Base-by-base conservation (phyloP, 2,329 filamentous ascomycete genomes). In the Huntiella bhutanensis region DNA sequence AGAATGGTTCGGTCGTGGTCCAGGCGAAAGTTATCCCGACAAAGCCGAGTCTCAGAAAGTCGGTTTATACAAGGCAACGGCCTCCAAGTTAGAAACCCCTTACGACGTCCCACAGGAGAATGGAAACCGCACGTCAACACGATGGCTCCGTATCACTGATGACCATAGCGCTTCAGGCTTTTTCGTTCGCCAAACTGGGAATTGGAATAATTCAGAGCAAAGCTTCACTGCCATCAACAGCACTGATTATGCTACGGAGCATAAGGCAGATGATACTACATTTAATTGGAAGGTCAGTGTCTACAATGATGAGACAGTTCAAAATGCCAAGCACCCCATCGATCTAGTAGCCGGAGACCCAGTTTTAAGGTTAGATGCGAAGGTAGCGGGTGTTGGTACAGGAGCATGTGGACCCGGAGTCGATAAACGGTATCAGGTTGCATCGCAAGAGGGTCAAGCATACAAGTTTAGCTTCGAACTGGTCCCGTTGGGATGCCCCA, bases 41-140 rank as follows among this genome's bases (percentile, higher is more conserved):
- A 77, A 70, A 62, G 80, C 80, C 56, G 56, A 65, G 10, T 69
- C 71, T 3, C 76, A 81, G 55, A 58, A 60, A 1, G 59, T 80
- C 3, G 77, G 73, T 5, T 69, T 67, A 42, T 76, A 53, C 57
- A 19, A 22, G 13, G 28, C 17, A 16, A n/a, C 53, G 1, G 60
- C 75, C 1, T 67, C 71, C 41, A 62, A 67, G 1, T 61, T 82
- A 0, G 73, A 69, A 56, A 64, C 70, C 1, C 65, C 71, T 38
- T 82, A 80, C 55, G 78, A 83, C 52, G 76, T 73, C 47, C 79
- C 78, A 0, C 79, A 83, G 57, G 79, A 83, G 49, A 67, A 65
- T 32, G 73, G 75, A 0, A 82, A 82, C 56, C 64, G 74, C 13
- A 76, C 71, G 0, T 77, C 81, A 53, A 70, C 71, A 1, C 63